Conservation (phyloP, 73 alveolate genomes). For the Paramecium tetraurelia region DNA sequence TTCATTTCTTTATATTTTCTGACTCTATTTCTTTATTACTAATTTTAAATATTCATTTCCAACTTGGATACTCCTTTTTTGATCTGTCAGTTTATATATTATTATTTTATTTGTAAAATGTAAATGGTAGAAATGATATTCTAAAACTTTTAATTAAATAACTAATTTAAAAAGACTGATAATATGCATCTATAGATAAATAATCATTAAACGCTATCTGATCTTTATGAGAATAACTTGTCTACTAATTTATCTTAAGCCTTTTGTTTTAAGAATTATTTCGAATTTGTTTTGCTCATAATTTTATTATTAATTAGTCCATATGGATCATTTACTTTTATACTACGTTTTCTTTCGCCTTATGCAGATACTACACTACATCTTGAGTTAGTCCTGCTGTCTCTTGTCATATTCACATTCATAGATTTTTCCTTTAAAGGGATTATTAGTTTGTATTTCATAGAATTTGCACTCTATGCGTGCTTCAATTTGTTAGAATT, state of each 20-base stretch:
- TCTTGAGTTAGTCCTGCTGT: conserved; percentile 32
- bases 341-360: conserved; percentile 34
- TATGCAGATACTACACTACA: conserved; percentile 45
- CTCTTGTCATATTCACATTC: background rate
- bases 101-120: background rate
- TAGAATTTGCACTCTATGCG: background rate
- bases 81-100: conserved; percentile 25
- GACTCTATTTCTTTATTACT: background rate
- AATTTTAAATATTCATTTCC: conserved; percentile 40
- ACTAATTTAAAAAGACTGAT: background rate
- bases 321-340: conserved; percentile 45
- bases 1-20: conserved; percentile 21
- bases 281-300: background rate
- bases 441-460: background rate
- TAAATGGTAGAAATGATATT: background rate
- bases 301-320: background rate
- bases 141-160: background rate
- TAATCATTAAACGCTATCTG: conserved; percentile 40
- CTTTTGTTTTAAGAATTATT: background rate
- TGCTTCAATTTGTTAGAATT: background rate
- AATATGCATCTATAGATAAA: background rate
- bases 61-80: background rate
- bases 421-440: conserved; percentile 20
- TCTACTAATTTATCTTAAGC: conserved; percentile 15
- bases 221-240: conserved; percentile 10